Evolutionary conservation across 2,329 filamentous ascomycete genomes (phyloP).

Genomic region (Penicillium sp.): DNA sequence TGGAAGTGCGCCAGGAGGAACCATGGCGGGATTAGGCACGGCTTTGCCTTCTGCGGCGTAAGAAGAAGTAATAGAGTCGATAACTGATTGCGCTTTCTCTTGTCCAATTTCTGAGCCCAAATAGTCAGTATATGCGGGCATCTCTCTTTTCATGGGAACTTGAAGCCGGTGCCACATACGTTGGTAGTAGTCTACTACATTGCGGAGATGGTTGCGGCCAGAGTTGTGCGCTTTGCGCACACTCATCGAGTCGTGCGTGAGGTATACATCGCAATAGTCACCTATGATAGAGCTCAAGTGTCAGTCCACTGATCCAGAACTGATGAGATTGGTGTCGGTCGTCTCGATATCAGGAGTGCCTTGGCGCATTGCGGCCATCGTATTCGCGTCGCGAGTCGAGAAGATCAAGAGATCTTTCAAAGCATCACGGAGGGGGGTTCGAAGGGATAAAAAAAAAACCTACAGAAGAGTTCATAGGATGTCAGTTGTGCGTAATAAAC

Average conservation of each 20-base stretch:
- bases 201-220: conserved; percentile 91
- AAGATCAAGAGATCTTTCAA: background rate
- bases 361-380: conserved; percentile 5
- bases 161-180: conserved; percentile 46
- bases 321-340: background rate
- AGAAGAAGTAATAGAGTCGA: conserved; percentile 93
- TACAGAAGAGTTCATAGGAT: conserved; percentile 62
- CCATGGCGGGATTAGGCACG: conserved; percentile 77
- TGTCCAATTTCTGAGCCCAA: conserved; percentile 77
- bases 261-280: conserved; percentile 99
- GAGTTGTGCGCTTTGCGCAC: conserved; percentile 98
- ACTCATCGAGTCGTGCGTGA: conserved; percentile 99
- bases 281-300: conserved; percentile 35
- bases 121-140: background rate
- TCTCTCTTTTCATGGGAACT: no score
- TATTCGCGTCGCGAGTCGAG: conserved; percentile 1
- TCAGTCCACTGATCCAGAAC: conserved; percentile 6
- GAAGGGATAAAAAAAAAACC: conserved; percentile 27
- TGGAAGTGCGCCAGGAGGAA: conserved; percentile 46
- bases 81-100: conserved; percentile 96
- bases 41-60: conserved; percentile 92
- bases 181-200: conserved; percentile 98
- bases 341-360: background rate
- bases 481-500: conserved; percentile 31
- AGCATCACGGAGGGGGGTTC: background rate